Evolutionary conservation across 2,329 filamentous ascomycete species (phyloP).

Genomic region (Cordyceps militaris): DNA sequence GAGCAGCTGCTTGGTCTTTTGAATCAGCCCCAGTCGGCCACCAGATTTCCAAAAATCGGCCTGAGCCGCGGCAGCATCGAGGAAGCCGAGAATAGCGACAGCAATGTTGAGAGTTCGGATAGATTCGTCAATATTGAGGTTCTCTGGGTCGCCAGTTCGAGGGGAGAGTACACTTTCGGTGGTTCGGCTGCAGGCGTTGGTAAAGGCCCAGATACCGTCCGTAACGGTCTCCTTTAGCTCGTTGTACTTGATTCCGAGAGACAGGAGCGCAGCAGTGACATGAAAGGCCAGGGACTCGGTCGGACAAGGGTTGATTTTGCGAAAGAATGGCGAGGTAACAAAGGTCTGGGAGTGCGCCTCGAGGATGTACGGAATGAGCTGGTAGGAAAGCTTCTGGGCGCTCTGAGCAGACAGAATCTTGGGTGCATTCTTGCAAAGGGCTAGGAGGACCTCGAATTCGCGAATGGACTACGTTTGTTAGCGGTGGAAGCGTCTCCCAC

Average conservation of each 20-base stretch:
- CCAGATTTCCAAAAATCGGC: conserved; percentile 73
- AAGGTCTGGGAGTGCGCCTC: conserved; percentile 78
- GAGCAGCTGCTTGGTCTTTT: conserved; percentile 63
- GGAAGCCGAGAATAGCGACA: conserved; percentile 81
- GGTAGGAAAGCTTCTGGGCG: conserved; percentile 69
- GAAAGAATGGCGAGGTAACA: conserved; percentile 72
- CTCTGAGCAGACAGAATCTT: conserved; percentile 62
- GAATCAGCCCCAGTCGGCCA: conserved; percentile 66
- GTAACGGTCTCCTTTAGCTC: conserved; percentile 60
- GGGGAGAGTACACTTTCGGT: conserved; percentile 49
- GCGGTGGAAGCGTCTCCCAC: background rate
- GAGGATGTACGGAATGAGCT: conserved; percentile 76
- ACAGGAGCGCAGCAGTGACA: conserved; percentile 74
- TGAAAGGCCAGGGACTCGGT: conserved; percentile 77
- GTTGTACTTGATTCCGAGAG: conserved; percentile 66
- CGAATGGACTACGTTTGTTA: conserved; percentile 59
- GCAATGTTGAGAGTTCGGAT: conserved; percentile 67
- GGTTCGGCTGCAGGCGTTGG: conserved; percentile 61
- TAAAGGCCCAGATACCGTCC: conserved; percentile 62
- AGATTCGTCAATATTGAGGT: conserved; percentile 57
- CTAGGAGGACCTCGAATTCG: conserved; percentile 86
- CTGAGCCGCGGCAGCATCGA: conserved; percentile 73
- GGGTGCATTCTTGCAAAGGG: conserved; percentile 84
- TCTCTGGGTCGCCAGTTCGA: conserved; percentile 48
- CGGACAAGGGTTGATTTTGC: conserved; percentile 76